Conservation (phyloP, 2,329 filamentous ascomycete genomes). For the Cytospora schulzeri region DNA sequence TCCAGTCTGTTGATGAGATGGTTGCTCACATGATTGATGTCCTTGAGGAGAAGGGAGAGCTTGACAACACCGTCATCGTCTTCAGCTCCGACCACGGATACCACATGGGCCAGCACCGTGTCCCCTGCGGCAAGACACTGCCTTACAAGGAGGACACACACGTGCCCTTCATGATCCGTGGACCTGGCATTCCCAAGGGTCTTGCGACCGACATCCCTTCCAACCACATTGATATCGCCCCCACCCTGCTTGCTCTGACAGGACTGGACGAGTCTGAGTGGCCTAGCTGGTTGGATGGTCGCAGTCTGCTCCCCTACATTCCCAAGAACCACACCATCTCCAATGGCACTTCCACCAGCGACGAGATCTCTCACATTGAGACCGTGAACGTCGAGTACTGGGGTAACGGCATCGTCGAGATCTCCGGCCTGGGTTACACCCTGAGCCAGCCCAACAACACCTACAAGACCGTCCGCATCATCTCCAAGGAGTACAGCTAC, state of each 20-base stretch:
- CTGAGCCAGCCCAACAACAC: conserved; percentile 49
- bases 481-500: conserved; percentile 57
- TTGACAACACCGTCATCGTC: conserved; percentile 27
- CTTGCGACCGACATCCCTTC: conserved; percentile 50
- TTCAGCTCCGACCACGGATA: conserved; percentile 27
- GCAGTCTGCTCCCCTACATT: conserved; percentile 49
- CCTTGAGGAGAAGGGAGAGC: conserved; percentile 29
- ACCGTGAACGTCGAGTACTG: conserved; percentile 62
- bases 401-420: conserved; percentile 48
- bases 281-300: conserved; percentile 28
- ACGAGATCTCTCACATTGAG: conserved; percentile 44
- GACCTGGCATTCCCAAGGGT: conserved; percentile 54
- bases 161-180: conserved; percentile 61
- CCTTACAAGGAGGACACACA: conserved; percentile 62
- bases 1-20: conserved; percentile 48
- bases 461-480: conserved; percentile 62
- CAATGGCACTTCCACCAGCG: conserved; percentile 32
- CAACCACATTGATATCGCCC: conserved; percentile 65
- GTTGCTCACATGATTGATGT: conserved; percentile 41
- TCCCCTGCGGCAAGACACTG: conserved; percentile 49
- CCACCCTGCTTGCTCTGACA: conserved; percentile 56
- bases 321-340: conserved; percentile 57
- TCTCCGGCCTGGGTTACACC: conserved; percentile 38
- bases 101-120: conserved; percentile 25
- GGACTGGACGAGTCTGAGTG: conserved; percentile 38